A percentile compares a stretch with the other conserved stretches of the same genome.
Evolutionary conservation across 768 basidiomycete species (phyloP).

Genomic region (Boletus vermiculosoides): DNA sequence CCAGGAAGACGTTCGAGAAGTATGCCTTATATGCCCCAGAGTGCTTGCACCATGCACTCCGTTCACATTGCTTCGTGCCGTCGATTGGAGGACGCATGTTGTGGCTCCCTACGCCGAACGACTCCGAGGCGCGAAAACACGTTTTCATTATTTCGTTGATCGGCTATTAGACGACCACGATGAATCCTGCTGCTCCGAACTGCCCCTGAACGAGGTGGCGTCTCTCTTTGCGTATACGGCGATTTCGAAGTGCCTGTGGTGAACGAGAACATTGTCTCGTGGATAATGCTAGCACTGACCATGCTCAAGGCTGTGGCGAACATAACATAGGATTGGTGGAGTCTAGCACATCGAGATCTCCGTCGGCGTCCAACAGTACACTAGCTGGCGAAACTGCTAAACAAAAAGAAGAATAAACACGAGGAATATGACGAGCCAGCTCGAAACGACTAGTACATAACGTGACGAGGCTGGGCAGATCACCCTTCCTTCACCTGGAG

Average conservation of each 20-base stretch:
- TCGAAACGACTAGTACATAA: conserved; percentile 27
- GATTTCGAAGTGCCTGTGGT: conserved; percentile 9
- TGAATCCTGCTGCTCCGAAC: conserved; percentile 19
- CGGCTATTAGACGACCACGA: conserved; percentile 28
- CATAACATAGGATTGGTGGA: conserved; percentile 5
- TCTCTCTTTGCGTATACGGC: too few relatives aligned
- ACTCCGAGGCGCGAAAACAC: conserved; percentile 12
- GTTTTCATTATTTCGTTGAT: conserved; percentile 25
- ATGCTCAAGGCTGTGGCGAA: conserved; percentile 3
- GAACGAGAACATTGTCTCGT: neutral
- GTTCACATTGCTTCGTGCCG: conserved; percentile 16
- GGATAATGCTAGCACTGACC: neutral
- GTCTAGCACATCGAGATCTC: conserved; percentile 15
- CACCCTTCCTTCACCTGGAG: conserved; percentile 32
- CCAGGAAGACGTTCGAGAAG: neutral
- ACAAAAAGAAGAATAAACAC: conserved; percentile 15
- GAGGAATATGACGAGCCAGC: conserved; percentile 21
- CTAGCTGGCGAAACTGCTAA: conserved; percentile 1
- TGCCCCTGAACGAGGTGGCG: conserved; percentile 3
- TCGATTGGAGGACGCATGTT: conserved; percentile 15
- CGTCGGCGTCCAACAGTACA: conserved; percentile 6
- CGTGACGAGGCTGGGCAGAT: conserved; percentile 9
- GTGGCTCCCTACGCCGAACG: conserved; percentile 6
- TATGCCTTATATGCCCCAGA: conserved; percentile 18
- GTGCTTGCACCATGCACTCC: conserved; percentile 6